phyloP scores from a whole-genome alignment of 2,329 filamentous ascomycete genomes.

The Hyphodiscus sp. region DNA sequence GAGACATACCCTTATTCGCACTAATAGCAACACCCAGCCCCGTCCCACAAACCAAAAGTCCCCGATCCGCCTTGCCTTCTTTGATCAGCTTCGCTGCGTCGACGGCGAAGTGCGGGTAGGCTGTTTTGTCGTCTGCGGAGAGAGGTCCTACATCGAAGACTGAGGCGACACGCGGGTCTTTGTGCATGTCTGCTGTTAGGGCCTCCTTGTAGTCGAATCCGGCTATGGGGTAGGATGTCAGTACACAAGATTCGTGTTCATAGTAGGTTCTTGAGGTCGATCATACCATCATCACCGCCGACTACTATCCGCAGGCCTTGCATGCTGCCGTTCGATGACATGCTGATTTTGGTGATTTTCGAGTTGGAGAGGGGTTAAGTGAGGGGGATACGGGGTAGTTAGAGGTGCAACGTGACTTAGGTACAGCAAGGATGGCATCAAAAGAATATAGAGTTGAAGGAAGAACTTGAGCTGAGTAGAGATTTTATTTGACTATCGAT shows the following conservation, averaged over 20 bases:
- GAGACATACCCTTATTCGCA: slow-evolving; percentile 60
- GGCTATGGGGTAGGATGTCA: slow-evolving; percentile 7
- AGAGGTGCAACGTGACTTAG: too few relatives aligned
- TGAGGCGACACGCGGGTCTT: slow-evolving; percentile 57
- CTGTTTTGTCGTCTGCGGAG: slow-evolving; percentile 62
- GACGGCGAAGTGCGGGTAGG: slow-evolving; percentile 74
- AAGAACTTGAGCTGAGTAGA: too few relatives aligned
- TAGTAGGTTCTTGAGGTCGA: background rate
- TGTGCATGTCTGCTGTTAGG: slow-evolving; percentile 66
- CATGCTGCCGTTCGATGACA: background rate
- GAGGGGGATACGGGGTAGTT: too few relatives aligned
- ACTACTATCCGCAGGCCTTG: slow-evolving; percentile 49
- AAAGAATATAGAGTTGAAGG: too few relatives aligned
- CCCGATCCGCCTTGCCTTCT: slow-evolving; percentile 64
- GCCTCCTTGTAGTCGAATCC: slow-evolving; percentile 73
- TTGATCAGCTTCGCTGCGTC: slow-evolving; percentile 58
- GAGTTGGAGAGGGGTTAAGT: too few relatives aligned
- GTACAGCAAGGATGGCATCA: too few relatives aligned
- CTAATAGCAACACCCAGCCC: slow-evolving; percentile 80
- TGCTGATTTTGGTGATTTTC: background rate
- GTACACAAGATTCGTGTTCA: background rate
- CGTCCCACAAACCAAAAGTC: slow-evolving; percentile 77
- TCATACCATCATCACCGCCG: slow-evolving; percentile 44
- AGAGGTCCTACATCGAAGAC: slow-evolving; percentile 69
- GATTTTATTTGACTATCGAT: too few relatives aligned